A percentile compares a stretch with the other conserved stretches of the same genome.
phyloP scores from a whole-genome alignment of 2,329 filamentous ascomycete species.

The Fusarium chaquense region DNA sequence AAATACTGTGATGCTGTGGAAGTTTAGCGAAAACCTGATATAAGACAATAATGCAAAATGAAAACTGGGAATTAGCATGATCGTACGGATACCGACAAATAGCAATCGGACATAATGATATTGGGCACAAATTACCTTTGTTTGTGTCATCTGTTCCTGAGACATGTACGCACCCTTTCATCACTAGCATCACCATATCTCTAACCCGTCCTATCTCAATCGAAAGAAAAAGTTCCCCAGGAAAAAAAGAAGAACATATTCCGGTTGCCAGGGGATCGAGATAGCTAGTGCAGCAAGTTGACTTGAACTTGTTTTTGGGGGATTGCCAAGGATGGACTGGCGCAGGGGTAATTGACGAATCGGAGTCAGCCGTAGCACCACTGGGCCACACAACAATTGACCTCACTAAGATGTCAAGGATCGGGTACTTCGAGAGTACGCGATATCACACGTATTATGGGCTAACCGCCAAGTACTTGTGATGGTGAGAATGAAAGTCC shows the following conservation, averaged over 20 bases:
- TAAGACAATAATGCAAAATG: slow-evolving; percentile 22
- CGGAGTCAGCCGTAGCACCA: slow-evolving; percentile 22
- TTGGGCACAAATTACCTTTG: neutral
- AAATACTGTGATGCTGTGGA: slow-evolving; percentile 11
- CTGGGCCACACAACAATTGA: slow-evolving; percentile 41
- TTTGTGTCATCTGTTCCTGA: slow-evolving; percentile 26
- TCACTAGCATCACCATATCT: slow-evolving; percentile 4
- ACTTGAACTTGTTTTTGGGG: slow-evolving; percentile 28
- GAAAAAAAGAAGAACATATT: slow-evolving; percentile 29
- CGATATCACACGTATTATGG: slow-evolving; percentile 36
- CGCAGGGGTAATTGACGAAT: slow-evolving; percentile 40
- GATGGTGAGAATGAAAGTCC: slow-evolving; percentile 7
- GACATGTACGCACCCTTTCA: slow-evolving; percentile 26
- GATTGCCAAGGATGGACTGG: slow-evolving; percentile 25
- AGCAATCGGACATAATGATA: neutral
- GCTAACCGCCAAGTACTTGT: slow-evolving; percentile 8
- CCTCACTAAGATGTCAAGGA: slow-evolving; percentile 35
- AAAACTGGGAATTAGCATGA: neutral
- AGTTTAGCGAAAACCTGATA: slow-evolving; percentile 29
- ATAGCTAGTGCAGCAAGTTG: slow-evolving; percentile 18
- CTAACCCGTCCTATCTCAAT: slow-evolving; percentile 19
- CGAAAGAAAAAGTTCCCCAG: slow-evolving; percentile 33
- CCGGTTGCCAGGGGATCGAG: slow-evolving; percentile 40
- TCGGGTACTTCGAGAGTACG: slow-evolving; percentile 12
- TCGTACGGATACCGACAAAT: slow-evolving; percentile 1